Percentiles rank a stretch among this genome's conserved stretches.
These are phyloP conservation scores for Coemansia sp. DNA, from an alignment of 192 early-diverging fungal species.

Conservation along the genomic window DNA sequence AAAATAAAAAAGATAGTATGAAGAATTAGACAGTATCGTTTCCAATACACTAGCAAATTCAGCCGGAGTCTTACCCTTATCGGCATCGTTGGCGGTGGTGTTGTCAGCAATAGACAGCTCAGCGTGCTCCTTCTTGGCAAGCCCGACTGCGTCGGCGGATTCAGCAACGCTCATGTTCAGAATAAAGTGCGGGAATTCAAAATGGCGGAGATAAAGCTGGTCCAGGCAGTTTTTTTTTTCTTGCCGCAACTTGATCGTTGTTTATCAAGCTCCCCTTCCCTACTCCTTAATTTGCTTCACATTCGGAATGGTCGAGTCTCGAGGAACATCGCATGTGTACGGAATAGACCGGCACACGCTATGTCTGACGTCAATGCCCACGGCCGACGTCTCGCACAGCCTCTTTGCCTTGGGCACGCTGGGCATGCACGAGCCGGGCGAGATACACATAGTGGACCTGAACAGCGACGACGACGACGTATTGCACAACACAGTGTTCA, in stretches of 20 bases:
- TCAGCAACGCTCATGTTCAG: conserved; percentile 18
- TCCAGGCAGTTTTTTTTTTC: neutral
- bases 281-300: neutral
- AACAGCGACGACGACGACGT: conserved; percentile 23
- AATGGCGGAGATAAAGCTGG: neutral
- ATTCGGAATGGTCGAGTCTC: conserved; percentile 19
- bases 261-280: neutral
- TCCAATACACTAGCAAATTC: neutral
- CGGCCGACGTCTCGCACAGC: conserved; percentile 3
- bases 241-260: neutral
- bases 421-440: conserved; percentile 34
- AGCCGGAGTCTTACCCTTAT: conserved; percentile 13
- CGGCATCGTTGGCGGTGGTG: conserved; percentile 2
- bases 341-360: conserved; percentile 50
- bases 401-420: conserved; percentile 42
- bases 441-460: conserved; percentile 45
- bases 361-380: conserved; percentile 20
- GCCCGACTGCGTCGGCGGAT: neutral
- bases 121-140: conserved; percentile 1
- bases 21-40: neutral
- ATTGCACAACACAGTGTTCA: conserved; percentile 19
- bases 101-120: too few species aligned
- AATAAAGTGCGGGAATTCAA: neutral
- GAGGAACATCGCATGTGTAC: conserved; percentile 40
- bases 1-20: neutral